Conservation (phyloP, 2,329 filamentous ascomycete species). For the Zasmidium citrigriseum region DNA sequence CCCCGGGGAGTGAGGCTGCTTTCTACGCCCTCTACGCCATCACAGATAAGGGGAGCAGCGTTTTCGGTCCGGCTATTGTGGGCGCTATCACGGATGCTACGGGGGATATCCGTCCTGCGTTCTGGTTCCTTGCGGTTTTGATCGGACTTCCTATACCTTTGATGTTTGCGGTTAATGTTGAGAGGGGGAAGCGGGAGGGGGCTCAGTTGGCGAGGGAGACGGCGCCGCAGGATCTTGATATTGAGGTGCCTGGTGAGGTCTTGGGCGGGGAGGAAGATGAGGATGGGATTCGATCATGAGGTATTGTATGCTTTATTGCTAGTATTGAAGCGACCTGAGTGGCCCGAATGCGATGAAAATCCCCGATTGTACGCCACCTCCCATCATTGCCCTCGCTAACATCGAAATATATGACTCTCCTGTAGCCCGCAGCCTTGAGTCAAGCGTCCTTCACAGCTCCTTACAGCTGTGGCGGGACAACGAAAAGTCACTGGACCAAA, state of each 20-base stretch:
- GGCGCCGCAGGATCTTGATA: slow-evolving; percentile 7
- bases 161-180: slow-evolving; percentile 82
- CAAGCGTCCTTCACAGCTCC: too few relatives aligned
- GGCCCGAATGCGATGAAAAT: too few relatives aligned
- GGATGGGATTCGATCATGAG: not conserved
- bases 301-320: not conserved
- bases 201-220: slow-evolving; percentile 41
- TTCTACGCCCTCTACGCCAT: slow-evolving; percentile 98
- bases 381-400: too few relatives aligned
- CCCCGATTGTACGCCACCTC: too few relatives aligned
- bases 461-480: too few relatives aligned
- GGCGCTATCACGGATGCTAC: slow-evolving; percentile 81
- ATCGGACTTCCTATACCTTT: slow-evolving; percentile 82
- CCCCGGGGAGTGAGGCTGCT: slow-evolving; percentile 88
- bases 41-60: slow-evolving; percentile 91
- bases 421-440: too few relatives aligned
- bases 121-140: slow-evolving; percentile 86
- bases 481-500: too few relatives aligned
- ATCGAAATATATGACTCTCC: too few relatives aligned
- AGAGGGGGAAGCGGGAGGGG: slow-evolving; percentile 52
- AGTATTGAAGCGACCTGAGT: too few relatives aligned
- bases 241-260: too few relatives aligned
- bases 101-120: slow-evolving; percentile 63
- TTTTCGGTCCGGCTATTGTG: slow-evolving; percentile 93
- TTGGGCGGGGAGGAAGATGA: not conserved